These are phyloP conservation scores for Penicillium paradoxum DNA, from an alignment of 495 filamentous ascomycete genomes.

Conservation along the genomic window DNA sequence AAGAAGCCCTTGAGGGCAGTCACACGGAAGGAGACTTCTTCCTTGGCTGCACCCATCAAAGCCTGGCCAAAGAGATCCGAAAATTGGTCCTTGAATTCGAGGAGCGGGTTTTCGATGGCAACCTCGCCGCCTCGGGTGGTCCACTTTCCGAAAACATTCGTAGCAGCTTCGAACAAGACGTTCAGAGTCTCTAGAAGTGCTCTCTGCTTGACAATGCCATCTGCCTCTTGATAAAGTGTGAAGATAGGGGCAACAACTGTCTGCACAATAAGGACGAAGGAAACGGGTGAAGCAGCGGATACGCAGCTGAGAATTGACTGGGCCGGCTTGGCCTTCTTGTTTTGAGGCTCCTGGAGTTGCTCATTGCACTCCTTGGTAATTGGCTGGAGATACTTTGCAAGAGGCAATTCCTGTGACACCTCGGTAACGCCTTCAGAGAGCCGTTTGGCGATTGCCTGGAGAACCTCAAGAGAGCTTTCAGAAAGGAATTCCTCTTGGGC, in stretches of 20 bases:
- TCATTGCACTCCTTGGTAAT: constrained; percentile 68
- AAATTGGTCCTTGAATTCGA: constrained; percentile 55
- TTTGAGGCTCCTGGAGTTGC: constrained; percentile 68
- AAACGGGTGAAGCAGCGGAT: constrained; percentile 49
- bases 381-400: constrained; percentile 58
- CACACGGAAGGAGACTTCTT: constrained; percentile 62
- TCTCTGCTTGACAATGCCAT: constrained; percentile 61
- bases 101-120: constrained; percentile 46
- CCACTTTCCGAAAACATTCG: constrained; percentile 55
- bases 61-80: constrained; percentile 57
- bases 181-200: constrained; percentile 62
- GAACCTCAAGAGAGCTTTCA: constrained; percentile 51
- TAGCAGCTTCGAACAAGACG: constrained; percentile 53
- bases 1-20: constrained; percentile 57
- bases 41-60: constrained; percentile 54
- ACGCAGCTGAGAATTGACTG: constrained; percentile 58
- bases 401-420: constrained; percentile 45
- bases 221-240: constrained; percentile 59
- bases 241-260: constrained; percentile 56
- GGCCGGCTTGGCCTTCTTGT: constrained; percentile 67
- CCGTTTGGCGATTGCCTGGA: constrained; percentile 52
- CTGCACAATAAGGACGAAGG: constrained; percentile 52
- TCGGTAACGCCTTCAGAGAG: constrained; percentile 51
- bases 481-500: constrained; percentile 67
- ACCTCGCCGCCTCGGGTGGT: constrained; percentile 34